These are phyloP conservation scores for Penicillium fimorum DNA, from an alignment of 495 filamentous ascomycete genomes.

Conservation along the genomic window DNA sequence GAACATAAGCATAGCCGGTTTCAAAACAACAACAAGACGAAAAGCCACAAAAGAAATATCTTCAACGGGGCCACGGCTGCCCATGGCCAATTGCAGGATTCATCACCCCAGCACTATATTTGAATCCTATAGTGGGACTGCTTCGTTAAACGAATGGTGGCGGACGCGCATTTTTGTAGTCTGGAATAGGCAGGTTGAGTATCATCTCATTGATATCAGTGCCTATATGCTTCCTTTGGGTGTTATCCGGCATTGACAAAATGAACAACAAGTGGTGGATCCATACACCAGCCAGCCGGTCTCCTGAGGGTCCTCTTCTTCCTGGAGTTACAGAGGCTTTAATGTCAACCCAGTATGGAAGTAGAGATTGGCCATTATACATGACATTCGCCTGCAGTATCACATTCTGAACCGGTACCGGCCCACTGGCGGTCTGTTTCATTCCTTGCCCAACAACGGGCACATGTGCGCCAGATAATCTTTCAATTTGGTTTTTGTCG, in stretches of 20 bases:
- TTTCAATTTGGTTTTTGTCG: background rate
- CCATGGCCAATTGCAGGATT: no score
- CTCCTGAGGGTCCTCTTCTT: background rate
- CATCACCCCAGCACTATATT: no score
- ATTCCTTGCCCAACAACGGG: background rate
- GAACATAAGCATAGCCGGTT: no score
- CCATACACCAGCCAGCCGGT: background rate
- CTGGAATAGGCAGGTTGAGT: background rate
- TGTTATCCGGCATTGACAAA: background rate
- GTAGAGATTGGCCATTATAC: background rate
- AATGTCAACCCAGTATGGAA: background rate
- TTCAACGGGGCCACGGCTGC: no score
- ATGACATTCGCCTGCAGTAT: background rate
- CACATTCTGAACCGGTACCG: background rate
- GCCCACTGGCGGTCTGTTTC: background rate
- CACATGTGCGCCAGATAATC: background rate
- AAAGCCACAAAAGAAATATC: no score
- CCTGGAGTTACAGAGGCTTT: background rate
- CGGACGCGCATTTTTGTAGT: background rate
- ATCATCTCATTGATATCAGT: background rate
- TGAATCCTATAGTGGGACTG: no score
- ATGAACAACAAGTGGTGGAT: background rate
- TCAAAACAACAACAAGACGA: no score
- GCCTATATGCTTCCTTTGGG: background rate
- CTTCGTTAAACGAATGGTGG: no score